Evolutionary conservation across 306 rosid genomes (phyloP).

Genomic region (Luffa aegyptiaca): DNA sequence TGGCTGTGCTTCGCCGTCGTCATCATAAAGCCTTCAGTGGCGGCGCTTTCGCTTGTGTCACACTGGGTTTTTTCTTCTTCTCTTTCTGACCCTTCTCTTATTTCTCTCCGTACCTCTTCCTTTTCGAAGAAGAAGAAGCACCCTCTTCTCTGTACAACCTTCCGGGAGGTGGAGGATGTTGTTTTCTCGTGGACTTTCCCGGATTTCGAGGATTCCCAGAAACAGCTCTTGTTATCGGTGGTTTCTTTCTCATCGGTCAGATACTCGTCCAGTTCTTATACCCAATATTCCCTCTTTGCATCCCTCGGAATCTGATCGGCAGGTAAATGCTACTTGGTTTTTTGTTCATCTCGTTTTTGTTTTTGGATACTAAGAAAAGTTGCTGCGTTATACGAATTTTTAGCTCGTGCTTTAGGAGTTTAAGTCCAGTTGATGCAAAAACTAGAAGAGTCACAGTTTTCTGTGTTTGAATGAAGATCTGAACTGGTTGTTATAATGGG

Average conservation of each 20-base stretch:
- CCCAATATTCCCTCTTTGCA: constrained; percentile 12
- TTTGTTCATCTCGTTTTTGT: neutral
- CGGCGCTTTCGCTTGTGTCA: neutral
- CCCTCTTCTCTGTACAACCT: neutral
- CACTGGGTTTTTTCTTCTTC: neutral
- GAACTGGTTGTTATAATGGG: neutral
- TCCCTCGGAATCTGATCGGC: constrained; percentile 21
- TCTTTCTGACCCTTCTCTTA: neutral
- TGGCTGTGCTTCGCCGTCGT: constrained; percentile 12
- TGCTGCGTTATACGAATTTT: neutral
- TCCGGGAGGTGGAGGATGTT: constrained; percentile 27
- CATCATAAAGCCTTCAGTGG: neutral
- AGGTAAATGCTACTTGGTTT: constrained; percentile 18
- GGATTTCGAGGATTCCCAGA: constrained; percentile 44
- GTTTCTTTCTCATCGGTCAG: constrained; percentile 21
- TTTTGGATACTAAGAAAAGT: neutral
- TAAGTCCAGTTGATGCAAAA: neutral
- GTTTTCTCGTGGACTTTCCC: constrained; percentile 37
- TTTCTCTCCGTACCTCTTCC: neutral
- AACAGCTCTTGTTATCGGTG: constrained; percentile 32
- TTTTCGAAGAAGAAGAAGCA: neutral
- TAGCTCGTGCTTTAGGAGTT: neutral
- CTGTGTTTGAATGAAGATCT: neutral
- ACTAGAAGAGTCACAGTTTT: neutral
- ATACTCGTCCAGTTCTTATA: constrained; percentile 20